Evolutionary conservation across 306 rosid species (phyloP).

Genomic region (Cucumis melo): DNA sequence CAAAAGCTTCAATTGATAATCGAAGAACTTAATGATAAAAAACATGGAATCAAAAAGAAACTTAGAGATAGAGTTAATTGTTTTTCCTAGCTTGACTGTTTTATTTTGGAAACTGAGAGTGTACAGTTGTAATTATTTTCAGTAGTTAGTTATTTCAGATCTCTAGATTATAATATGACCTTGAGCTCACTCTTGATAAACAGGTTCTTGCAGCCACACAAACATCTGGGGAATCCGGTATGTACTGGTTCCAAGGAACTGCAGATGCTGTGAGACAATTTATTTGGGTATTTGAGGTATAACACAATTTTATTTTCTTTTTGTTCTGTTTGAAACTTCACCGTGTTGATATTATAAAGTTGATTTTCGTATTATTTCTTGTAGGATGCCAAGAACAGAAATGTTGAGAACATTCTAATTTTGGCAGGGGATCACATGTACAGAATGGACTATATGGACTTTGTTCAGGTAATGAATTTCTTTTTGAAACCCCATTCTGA

Average conservation of each 20-base stretch:
- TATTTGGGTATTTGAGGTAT: conserved; percentile 37
- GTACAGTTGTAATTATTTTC: background rate
- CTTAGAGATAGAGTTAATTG: background rate
- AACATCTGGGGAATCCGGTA: conserved; percentile 38
- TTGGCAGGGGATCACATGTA: conserved; percentile 90
- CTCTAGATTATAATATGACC: background rate
- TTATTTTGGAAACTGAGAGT: background rate
- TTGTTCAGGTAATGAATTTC: conserved; percentile 54
- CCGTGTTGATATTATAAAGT: background rate
- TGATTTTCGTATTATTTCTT: conserved; percentile 4
- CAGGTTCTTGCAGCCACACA: conserved; percentile 41
- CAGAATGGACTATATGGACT: conserved; percentile 88
- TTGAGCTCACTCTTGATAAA: background rate
- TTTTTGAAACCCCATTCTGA: background rate
- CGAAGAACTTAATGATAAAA: background rate
- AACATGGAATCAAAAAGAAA: background rate
- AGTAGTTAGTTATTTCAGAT: background rate
- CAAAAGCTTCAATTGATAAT: background rate
- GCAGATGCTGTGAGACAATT: conserved; percentile 47
- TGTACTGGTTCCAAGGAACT: conserved; percentile 49
- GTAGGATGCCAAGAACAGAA: conserved; percentile 75
- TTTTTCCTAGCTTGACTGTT: background rate
- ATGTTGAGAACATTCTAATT: conserved; percentile 64
- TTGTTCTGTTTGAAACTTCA: background rate
- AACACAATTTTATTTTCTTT: background rate